Percentiles rank a stretch among this genome's conserved stretches.
These are phyloP conservation scores for Microcyclospora pomicola DNA, from an alignment of 2,329 filamentous ascomycete species.

Conservation along the genomic window DNA sequence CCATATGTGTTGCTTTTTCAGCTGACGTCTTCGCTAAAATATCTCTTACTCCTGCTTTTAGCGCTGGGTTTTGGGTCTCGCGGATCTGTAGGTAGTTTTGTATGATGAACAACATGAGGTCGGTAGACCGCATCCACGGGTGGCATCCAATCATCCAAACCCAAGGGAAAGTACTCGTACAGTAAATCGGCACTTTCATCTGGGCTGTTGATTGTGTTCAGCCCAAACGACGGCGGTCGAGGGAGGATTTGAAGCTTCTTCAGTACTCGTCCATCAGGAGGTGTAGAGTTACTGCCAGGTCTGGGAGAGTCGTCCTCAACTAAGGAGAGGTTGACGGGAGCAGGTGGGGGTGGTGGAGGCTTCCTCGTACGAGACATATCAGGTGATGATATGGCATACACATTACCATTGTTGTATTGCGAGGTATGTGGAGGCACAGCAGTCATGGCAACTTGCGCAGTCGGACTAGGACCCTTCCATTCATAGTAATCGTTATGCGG, in stretches of 20 bases:
- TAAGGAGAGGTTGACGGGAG: slow-evolving; percentile 42
- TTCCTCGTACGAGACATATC: slow-evolving; percentile 32
- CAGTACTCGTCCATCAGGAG: slow-evolving; percentile 11
- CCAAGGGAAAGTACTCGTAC: slow-evolving; percentile 90
- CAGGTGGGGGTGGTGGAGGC: slow-evolving; percentile 27
- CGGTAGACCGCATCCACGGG: slow-evolving; percentile 82
- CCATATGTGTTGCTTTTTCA: slow-evolving; percentile 6
- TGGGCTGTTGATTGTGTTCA: slow-evolving; percentile 45
- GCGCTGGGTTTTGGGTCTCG: slow-evolving; percentile 25
- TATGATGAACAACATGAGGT: slow-evolving; percentile 89
- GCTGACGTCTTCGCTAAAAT: slow-evolving; percentile 32
- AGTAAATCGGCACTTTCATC: slow-evolving; percentile 68
- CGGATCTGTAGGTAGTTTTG: slow-evolving; percentile 37
- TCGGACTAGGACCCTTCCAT: slow-evolving; percentile 24
- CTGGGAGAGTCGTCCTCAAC: slow-evolving; percentile 40
- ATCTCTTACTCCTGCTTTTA: slow-evolving; percentile 29
- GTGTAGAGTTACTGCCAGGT: slow-evolving; percentile 9
- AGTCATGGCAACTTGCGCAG: slow-evolving; percentile 25
- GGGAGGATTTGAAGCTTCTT: slow-evolving; percentile 21
- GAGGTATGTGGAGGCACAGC: slow-evolving; percentile 24
- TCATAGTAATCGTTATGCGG: slow-evolving; percentile 29
- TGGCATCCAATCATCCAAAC: slow-evolving; percentile 83
- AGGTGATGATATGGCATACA: slow-evolving; percentile 33
- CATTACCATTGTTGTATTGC: slow-evolving; percentile 6
- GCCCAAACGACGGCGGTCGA: slow-evolving; percentile 31